Evolutionary conservation across 2,329 filamentous ascomycete genomes (phyloP).

Genomic region (Pestalotiopsis sp.): DNA sequence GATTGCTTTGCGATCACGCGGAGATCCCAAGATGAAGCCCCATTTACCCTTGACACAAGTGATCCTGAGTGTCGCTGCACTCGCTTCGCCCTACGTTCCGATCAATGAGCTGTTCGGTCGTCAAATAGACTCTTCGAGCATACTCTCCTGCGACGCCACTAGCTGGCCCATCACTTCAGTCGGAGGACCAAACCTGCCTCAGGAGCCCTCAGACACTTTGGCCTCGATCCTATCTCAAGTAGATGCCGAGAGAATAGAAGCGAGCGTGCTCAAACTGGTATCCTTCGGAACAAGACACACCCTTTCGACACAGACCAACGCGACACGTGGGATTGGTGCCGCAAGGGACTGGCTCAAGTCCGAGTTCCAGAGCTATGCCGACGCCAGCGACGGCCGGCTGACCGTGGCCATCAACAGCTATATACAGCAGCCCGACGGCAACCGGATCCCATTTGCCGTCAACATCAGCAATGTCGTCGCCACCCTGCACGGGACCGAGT

Average conservation of each 20-base stretch:
- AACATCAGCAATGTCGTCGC: slow-evolving; percentile 57
- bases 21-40: not conserved
- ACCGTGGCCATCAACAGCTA: slow-evolving; percentile 53
- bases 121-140: not conserved
- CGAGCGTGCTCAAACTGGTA: slow-evolving; percentile 54
- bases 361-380: slow-evolving; percentile 52
- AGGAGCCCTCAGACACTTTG: slow-evolving; percentile 27
- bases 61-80: too few relatives aligned
- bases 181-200: slow-evolving; percentile 28
- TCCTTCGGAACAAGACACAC: slow-evolving; percentile 62
- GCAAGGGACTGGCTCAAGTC: slow-evolving; percentile 58
- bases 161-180: slow-evolving; percentile 32
- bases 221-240: slow-evolving; percentile 33
- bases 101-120: not conserved
- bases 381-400: slow-evolving; percentile 51
- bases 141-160: slow-evolving; percentile 27
- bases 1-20: too few relatives aligned
- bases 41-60: too few relatives aligned
- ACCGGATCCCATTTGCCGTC: slow-evolving; percentile 51
- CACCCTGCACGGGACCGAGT: slow-evolving; percentile 50
- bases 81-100: not conserved
- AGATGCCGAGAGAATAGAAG: slow-evolving; percentile 46
- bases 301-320: slow-evolving; percentile 53
- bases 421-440: slow-evolving; percentile 46
- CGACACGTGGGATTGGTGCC: slow-evolving; percentile 56